A percentile compares a stretch with the other conserved stretches of the same genome.
These are phyloP conservation scores for Podospora anserina DNA, from an alignment of 495 filamentous ascomycete species.

Conservation along the genomic window DNA sequence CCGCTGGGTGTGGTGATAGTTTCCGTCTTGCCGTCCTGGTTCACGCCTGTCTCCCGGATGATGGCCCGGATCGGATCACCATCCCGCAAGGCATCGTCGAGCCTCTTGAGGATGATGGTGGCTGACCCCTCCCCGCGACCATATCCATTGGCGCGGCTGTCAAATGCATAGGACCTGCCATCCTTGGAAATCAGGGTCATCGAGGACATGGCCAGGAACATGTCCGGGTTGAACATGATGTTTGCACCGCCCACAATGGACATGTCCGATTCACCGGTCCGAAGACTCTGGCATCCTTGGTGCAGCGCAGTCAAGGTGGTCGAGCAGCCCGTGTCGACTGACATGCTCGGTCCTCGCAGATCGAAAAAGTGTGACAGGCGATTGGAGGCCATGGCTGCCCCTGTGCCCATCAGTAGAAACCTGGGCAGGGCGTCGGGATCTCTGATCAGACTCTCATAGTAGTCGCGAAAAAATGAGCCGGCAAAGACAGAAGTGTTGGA, in stretches of 20 bases:
- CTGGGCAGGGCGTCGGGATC: slow-evolving; percentile 29
- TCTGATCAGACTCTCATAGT: slow-evolving; percentile 40
- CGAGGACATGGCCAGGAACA: slow-evolving; percentile 37
- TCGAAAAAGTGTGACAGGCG: slow-evolving; percentile 58
- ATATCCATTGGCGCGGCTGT: slow-evolving; percentile 60
- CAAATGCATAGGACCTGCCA: slow-evolving; percentile 41
- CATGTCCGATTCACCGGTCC: slow-evolving; percentile 45
- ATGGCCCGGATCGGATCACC: slow-evolving; percentile 58
- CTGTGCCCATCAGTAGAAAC: slow-evolving; percentile 53
- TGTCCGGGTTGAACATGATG: slow-evolving; percentile 34
- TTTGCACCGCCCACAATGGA: slow-evolving; percentile 47
- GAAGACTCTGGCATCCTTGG: slow-evolving; percentile 47
- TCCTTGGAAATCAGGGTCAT: slow-evolving; percentile 35
- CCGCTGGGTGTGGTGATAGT: slow-evolving; percentile 47
- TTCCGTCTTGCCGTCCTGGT: slow-evolving; percentile 54
- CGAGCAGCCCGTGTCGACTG: slow-evolving; percentile 60
- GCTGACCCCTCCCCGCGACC: slow-evolving; percentile 58
- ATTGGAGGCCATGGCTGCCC: slow-evolving; percentile 49
- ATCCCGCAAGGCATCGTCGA: slow-evolving; percentile 53
- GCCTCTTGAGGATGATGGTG: slow-evolving; percentile 55
- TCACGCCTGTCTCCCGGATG: slow-evolving; percentile 55
- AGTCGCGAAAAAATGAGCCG: slow-evolving; percentile 45
- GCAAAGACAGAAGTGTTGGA: slow-evolving; percentile 45
- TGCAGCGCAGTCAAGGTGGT: slow-evolving; percentile 52
- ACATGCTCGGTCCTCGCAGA: slow-evolving; percentile 54